Conservation (phyloP, 331 rosid species). For the Malus hybrid region DNA sequence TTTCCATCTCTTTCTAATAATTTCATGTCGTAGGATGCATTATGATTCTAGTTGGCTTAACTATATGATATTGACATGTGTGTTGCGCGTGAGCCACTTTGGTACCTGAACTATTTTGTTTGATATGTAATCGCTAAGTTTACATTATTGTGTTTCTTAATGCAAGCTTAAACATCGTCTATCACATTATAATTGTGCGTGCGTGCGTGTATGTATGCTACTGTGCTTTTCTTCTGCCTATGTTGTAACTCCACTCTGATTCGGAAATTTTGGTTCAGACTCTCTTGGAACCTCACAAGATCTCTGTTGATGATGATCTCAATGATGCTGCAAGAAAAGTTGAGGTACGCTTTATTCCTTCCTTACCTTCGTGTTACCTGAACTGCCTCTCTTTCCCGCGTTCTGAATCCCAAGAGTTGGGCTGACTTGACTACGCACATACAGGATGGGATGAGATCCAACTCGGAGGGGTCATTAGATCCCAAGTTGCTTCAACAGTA, state of each 20-base stretch:
- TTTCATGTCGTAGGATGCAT: background rate
- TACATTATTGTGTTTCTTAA: no score
- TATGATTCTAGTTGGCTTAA: background rate
- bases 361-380: slow-evolving; percentile 1
- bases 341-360: slow-evolving; percentile 39
- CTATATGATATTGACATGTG: background rate
- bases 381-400: background rate
- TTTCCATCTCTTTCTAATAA: background rate
- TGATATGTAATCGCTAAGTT: background rate
- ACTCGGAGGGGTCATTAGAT: slow-evolving; percentile 33
- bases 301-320: slow-evolving; percentile 86
- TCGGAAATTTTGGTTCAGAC: slow-evolving; percentile 35
- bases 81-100: no score
- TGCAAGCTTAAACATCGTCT: no score
- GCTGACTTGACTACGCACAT: slow-evolving; percentile 9
- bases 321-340: slow-evolving; percentile 69
- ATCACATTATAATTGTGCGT: no score
- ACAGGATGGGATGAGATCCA: slow-evolving; percentile 59
- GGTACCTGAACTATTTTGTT: background rate
- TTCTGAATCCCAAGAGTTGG: background rate
- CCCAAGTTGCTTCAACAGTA: slow-evolving; percentile 53
- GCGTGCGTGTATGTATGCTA: no score
- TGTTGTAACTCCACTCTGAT: background rate
- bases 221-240: background rate
- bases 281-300: slow-evolving; percentile 62